Evolutionary conservation across 2,329 filamentous ascomycete genomes (phyloP).

Genomic region (Pseudocercospora pini-densiflorae): DNA sequence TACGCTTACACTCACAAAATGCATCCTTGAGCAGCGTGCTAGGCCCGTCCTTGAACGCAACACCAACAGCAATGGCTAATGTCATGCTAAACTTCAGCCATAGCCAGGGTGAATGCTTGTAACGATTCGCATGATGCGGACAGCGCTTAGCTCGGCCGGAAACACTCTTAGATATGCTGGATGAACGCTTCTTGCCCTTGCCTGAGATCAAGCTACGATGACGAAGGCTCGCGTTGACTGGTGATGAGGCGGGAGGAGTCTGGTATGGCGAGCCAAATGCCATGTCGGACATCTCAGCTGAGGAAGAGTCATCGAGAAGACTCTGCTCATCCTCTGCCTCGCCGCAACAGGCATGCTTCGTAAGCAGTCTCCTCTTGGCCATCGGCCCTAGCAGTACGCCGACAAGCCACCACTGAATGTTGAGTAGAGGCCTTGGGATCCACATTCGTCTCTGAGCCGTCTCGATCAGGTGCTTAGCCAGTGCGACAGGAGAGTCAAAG

Average conservation of each 20-base stretch:
- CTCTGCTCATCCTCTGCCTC: slow-evolving; percentile 1
- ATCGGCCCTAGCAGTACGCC: slow-evolving; percentile 40
- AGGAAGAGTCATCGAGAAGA: slow-evolving; percentile 18
- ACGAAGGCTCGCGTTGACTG: slow-evolving; percentile 8
- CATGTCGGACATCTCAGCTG: slow-evolving; percentile 15
- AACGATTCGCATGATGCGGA: slow-evolving; percentile 18
- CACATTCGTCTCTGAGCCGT: slow-evolving; percentile 34
- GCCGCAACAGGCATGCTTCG: slow-evolving; percentile 6
- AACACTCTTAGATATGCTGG: slow-evolving; percentile 17
- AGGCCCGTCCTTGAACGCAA: slow-evolving; percentile 53
- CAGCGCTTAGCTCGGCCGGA: slow-evolving; percentile 20
- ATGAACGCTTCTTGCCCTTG: slow-evolving; percentile 34
- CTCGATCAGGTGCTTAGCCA: slow-evolving; percentile 38
- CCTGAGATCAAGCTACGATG: slow-evolving; percentile 24
- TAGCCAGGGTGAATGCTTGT: slow-evolving; percentile 43
- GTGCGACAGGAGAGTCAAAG: slow-evolving; percentile 33
- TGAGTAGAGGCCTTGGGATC: slow-evolving; percentile 35
- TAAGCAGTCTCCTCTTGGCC: slow-evolving; percentile 40
- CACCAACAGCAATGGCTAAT: slow-evolving; percentile 53
- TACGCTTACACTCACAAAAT: slow-evolving; percentile 20
- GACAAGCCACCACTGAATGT: slow-evolving; percentile 43
- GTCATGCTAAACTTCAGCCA: slow-evolving; percentile 56
- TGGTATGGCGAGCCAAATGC: slow-evolving; percentile 34
- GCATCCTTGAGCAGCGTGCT: slow-evolving; percentile 42
- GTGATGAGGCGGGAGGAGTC: slow-evolving; percentile 25